Evolutionary conservation across 2,329 filamentous ascomycete species (phyloP).

Genomic region (Allantophomopsis lycopodina): DNA sequence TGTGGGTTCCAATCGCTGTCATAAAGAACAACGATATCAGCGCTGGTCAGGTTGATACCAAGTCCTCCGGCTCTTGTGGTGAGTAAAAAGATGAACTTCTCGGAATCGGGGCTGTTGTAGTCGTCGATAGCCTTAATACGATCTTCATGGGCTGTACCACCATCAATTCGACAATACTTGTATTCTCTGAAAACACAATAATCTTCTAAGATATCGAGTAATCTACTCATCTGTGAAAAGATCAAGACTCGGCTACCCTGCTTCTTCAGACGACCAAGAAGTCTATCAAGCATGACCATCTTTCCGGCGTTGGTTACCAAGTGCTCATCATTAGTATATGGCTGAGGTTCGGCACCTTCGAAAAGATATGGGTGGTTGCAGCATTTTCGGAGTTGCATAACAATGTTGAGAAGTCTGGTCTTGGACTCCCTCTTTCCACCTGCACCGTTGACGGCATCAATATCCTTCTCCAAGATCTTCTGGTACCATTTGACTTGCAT

Average conservation of each 20-base stretch:
- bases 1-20: slow-evolving; percentile 99
- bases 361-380: slow-evolving; percentile 98
- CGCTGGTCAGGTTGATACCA: slow-evolving; percentile 90
- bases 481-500: slow-evolving; percentile 99
- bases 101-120: slow-evolving; percentile 90
- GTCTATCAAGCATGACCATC: slow-evolving; percentile 92
- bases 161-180: slow-evolving; percentile 95
- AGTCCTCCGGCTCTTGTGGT: slow-evolving; percentile 92
- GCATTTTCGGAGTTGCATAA: slow-evolving; percentile 98
- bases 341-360: slow-evolving; percentile 91
- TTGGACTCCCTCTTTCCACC: slow-evolving; percentile 96
- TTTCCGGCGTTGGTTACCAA: slow-evolving; percentile 88
- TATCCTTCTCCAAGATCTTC: slow-evolving; percentile 97
- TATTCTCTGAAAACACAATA: slow-evolving; percentile 94
- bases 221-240: slow-evolving; percentile 97
- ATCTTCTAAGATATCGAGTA: slow-evolving; percentile 92
- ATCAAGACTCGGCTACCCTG: slow-evolving; percentile 94
- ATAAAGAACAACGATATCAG: slow-evolving; percentile 91
- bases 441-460: slow-evolving; percentile 94
- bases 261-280: slow-evolving; percentile 67
- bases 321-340: slow-evolving; percentile 97
- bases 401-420: slow-evolving; percentile 91
- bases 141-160: slow-evolving; percentile 91
- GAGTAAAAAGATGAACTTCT: slow-evolving; percentile 92
- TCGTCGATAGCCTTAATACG: slow-evolving; percentile 96